Evolutionary conservation across 2,329 filamentous ascomycete genomes (phyloP).

Genomic region (Dothideomycetes sp.): DNA sequence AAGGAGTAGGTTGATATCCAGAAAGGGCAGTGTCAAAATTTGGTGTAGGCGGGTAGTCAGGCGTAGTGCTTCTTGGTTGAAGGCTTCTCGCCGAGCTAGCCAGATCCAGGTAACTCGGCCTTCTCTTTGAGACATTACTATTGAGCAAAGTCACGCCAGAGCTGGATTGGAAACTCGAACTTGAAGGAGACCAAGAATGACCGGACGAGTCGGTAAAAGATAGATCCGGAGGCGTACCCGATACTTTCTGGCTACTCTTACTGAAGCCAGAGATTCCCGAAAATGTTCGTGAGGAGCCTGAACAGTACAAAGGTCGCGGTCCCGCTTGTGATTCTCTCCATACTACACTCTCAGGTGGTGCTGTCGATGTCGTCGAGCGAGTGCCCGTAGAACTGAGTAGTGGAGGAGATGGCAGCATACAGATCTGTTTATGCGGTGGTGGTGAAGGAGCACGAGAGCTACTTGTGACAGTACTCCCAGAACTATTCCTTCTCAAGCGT

Average conservation of each 20-base stretch:
- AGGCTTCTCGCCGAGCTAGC: background rate
- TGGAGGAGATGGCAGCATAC: background rate
- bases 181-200: constrained; percentile 3
- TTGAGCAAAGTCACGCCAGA: background rate
- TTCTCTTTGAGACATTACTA: background rate
- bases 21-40: no score
- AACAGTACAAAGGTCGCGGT: background rate
- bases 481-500: background rate
- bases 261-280: background rate
- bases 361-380: background rate
- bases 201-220: background rate
- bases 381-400: background rate
- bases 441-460: constrained; percentile 2
- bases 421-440: background rate
- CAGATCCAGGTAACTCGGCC: background rate
- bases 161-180: constrained; percentile 6
- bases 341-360: background rate
- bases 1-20: no score
- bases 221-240: background rate
- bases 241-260: background rate
- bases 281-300: background rate
- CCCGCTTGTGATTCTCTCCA: constrained; percentile 3
- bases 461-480: background rate
- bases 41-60: no score
- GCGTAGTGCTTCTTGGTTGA: no score